phyloP scores from a whole-genome alignment of 2,329 filamentous ascomycete genomes.

The Botrytis hyacinthi region DNA sequence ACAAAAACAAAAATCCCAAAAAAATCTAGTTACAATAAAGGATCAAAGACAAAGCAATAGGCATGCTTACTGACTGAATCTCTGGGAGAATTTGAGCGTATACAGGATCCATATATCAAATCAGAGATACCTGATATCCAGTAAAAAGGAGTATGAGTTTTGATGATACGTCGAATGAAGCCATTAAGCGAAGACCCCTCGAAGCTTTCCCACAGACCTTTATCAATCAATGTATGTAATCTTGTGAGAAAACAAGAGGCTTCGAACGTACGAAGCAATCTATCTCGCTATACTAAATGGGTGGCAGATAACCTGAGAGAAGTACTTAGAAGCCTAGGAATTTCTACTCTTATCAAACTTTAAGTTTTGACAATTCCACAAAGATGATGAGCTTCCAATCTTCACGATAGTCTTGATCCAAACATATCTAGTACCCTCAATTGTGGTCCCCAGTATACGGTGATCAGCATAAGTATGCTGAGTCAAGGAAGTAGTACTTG shows the following conservation, averaged over 20 bases:
- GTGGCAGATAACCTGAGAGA: not conserved
- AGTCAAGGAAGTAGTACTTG: not conserved
- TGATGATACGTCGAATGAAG: not conserved
- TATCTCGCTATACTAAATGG: not conserved
- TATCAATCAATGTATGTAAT: not conserved
- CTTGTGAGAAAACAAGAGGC: not conserved
- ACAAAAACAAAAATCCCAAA: not conserved
- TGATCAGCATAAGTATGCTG: not conserved
- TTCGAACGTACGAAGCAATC: not conserved
- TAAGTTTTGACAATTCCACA: not conserved
- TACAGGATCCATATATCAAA: not conserved
- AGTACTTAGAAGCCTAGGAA: not conserved
- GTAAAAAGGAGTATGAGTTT: not conserved
- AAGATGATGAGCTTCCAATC: not conserved
- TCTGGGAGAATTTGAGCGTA: not conserved
- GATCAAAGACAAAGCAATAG: not conserved
- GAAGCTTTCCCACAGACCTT: not conserved
- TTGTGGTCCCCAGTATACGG: no score
- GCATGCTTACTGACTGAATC: not conserved
- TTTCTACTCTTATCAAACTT: not conserved
- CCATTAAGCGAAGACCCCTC: not conserved
- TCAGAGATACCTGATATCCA: not conserved
- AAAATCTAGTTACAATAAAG: no score
- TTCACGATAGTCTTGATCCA: not conserved
- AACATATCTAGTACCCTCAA: not conserved